Base-by-base conservation (phyloP, 192 early-diverging fungal species). In the Jimgerdemannia lactiflua region DNA sequence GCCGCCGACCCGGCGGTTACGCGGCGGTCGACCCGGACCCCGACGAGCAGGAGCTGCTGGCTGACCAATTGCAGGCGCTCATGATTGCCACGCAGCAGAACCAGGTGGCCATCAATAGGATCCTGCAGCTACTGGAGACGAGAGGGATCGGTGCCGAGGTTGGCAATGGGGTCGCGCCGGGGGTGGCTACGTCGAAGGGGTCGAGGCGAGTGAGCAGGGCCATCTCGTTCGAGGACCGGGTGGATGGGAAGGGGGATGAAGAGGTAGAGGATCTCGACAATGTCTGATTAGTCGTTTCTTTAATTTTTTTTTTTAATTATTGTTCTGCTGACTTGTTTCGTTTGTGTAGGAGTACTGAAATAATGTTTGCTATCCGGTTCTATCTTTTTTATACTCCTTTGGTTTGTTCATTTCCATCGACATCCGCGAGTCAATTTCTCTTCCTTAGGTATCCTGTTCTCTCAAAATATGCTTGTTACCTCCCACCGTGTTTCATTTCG, bases 51-150 rank as follows among this genome's bases (percentile, higher is more conserved):
- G 69, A 70, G 49, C 69, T 64, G 59, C 44, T 80, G 3, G 64
- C 71, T 19, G 71, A 77, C n/a, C 79, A 80, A 43, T 40, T 80
- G 40, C 67, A 76, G 18, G 65, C 42, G n/a, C 68, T 80, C 8
- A 40, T 70, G 14, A 70, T 70, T 4, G 19, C 76, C 29, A 77
- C 75, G 39, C 64, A 49, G 39, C 79, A 80, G 63, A 80, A 80
- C 42, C 79, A 80, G 63, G n/a, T 39, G 42, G 71, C 79, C 0
- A 80, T 80, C 43, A 54, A 80, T 14, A 20, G 70, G 43, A 80
- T 80, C 42, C n/a, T 80, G 14, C 64, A 65, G 11, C 40, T 70
- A 11, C 72, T 80, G 9, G 75, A 80, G 43, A 17, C 18, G 66
- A 17, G 72, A 49, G 67, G 40, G 29, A 2, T 9, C 9, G 29